Base-by-base conservation (phyloP, 1,139 yeast species). In the Meyerozyma guilliermondii region DNA sequence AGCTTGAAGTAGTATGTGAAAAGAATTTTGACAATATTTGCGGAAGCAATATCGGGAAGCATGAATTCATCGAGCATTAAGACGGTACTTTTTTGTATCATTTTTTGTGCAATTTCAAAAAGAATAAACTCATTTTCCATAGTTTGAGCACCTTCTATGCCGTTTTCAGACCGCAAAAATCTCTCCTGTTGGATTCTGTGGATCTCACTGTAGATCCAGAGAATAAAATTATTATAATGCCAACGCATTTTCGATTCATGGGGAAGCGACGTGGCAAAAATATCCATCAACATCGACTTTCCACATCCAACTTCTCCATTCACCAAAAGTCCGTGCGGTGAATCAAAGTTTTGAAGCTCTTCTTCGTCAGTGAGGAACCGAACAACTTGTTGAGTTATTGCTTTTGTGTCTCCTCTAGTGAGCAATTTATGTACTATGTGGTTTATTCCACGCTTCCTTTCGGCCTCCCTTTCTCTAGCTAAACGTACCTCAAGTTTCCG, bases 251-350 rank as follows among this genome's bases (percentile, higher is more conserved):
- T 84, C 2, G 83, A 75, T 20, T 68, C 65, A 49, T 80, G 79
- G 0, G 89, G 91, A 30, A 83, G 62, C 1, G 83, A 71, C 37
- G 71, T 68, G 1, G 88, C 88, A 64, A 83, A 83, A 18, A 83
- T 74, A 51, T 83, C 89, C 80, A 83, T 78, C 40, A 83, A 58
- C 83, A 83, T 78, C 1, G 87, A 80, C 53, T 83, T 83, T 2
- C 91, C 91, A 54, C 86, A 80, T 0, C 89, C 89, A 3, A 83
- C 89, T 48, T 81, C 88, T 2, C 91, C 91, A 54, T 83, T 81
- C 6, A 83, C 60, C 39, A 83, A 55, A 4, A 83, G 60, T 0
- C 91, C 89, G 45, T 76, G 82, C 0, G 89, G 89, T 0, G 84
- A 68, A 2, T 74, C 65, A 47, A 80, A 70, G 43, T 75, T 71